Base-by-base conservation (phyloP, 805 yeast species). In the Candida sphagnicola region DNA sequence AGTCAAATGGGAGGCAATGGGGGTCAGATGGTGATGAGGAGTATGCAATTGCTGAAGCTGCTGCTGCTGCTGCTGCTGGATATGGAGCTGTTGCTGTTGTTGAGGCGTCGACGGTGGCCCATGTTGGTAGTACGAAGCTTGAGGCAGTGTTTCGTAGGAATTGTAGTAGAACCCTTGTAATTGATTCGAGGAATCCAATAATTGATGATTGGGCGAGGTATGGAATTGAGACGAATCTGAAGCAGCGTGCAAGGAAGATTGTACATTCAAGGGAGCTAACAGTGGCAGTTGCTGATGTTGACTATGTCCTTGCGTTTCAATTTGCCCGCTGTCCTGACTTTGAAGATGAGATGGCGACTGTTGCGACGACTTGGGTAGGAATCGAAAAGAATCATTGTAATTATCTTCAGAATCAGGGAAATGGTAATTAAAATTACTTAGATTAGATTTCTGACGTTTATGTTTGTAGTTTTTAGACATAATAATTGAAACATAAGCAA, bases 371-470 rank as follows among this genome's bases (percentile, higher is more conserved):
- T 26, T n/a, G 13, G 29, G 14, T 10, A 26, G 12, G 13, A 26
- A 26, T n/a, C 15, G 29, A 13, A 8, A 26, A 13, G 29, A 13
- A 26, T 26, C 29, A 26, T 6, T 10, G 29, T 26, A 26, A 13
- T 10, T 21, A 6, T 21, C 24, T 6, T 26, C 29, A 13, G 29
- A 12, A 13, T 39, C 46, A 10, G 48, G 47, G 41, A 54, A 57
- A 43, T 57, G 62, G 42, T 56, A 61, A 24, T 58, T 56, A 8
- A 52, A 45, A 45, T 53, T 59, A 61, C 53, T 60, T 17, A 57
- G 34, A 16, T 62, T 59, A 40, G 65, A 59, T 42, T 63, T 63
- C 50, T 62, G 68, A 38, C 69, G 66, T 45, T 63, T 63, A 46
- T 63, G 69, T 42, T 48, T 47, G 40, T 44, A 31, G 48, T 45